Conservation (phyloP, 371 early-diverging fungal genomes). For the Rhizopus delemar region DNA sequence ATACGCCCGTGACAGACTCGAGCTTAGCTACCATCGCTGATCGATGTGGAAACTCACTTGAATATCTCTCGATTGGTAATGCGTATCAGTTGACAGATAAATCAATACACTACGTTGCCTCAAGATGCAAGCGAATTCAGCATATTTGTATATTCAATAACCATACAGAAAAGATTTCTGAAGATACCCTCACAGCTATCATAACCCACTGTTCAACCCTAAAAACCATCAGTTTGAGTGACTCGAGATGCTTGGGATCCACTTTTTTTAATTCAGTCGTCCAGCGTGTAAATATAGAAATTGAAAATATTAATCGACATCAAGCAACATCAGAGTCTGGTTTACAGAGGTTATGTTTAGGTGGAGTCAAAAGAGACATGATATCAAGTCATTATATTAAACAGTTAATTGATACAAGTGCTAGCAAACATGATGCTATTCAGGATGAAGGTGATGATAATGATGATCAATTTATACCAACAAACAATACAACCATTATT, state of each 20-base stretch:
- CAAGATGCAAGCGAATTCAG: slow-evolving; percentile 30
- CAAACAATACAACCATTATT: slow-evolving; percentile 14
- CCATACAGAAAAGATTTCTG: slow-evolving; percentile 36
- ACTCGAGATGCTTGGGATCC: slow-evolving; percentile 41
- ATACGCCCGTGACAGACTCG: slow-evolving; percentile 43
- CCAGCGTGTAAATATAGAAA: slow-evolving; percentile 36
- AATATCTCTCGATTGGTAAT: slow-evolving; percentile 45
- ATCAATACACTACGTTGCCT: slow-evolving; percentile 35
- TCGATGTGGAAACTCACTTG: slow-evolving; percentile 35
- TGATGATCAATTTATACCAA: slow-evolving; percentile 19
- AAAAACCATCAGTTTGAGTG: slow-evolving; percentile 39
- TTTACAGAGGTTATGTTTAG: slow-evolving; percentile 41
- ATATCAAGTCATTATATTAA: slow-evolving; percentile 27
- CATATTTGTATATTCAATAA: slow-evolving; percentile 46
- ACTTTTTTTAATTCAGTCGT: slow-evolving; percentile 36
- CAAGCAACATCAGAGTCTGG: slow-evolving; percentile 14
- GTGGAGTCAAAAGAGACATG: slow-evolving; percentile 36
- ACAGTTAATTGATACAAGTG: slow-evolving; percentile 36
- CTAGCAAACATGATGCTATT: slow-evolving; percentile 27
- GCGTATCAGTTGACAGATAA: slow-evolving; percentile 41
- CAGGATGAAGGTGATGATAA: slow-evolving; percentile 14
- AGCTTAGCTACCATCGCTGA: slow-evolving; percentile 40
- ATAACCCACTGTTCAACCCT: slow-evolving; percentile 33
- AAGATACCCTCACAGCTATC: slow-evolving; percentile 38
- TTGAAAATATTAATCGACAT: slow-evolving; percentile 22